Evolutionary conservation across 495 filamentous ascomycete species (phyloP).

Genomic region (Ramalina peruviana): DNA sequence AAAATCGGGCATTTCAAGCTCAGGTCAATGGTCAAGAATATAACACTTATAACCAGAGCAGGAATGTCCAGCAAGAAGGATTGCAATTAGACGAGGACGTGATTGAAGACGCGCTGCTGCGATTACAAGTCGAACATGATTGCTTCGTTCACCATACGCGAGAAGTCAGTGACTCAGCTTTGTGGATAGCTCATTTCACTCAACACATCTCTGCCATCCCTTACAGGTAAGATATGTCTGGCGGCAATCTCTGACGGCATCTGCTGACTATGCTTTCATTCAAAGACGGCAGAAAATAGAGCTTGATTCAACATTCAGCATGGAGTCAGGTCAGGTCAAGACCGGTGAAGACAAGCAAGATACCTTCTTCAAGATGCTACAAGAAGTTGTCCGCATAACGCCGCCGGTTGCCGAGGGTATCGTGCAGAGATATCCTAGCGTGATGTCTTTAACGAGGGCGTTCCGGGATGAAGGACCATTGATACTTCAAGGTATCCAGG

Average conservation of each 20-base stretch:
- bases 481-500: conserved; percentile 45
- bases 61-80: conserved; percentile 1
- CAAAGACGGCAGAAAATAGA: conserved; percentile 31
- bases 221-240: conserved; percentile 38
- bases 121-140: conserved; percentile 53
- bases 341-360: conserved; percentile 53
- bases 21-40: conserved; percentile 29
- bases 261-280: neutral
- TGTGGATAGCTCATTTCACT: conserved; percentile 69
- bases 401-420: conserved; percentile 62
- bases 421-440: conserved; percentile 42
- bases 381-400: conserved; percentile 63
- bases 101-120: conserved; percentile 60
- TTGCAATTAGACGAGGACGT: conserved; percentile 47
- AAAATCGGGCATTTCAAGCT: conserved; percentile 52
- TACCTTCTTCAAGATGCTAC: conserved; percentile 65
- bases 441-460: conserved; percentile 39
- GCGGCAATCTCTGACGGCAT: conserved; percentile 14
- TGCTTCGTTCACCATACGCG: conserved; percentile 63
- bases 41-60: neutral
- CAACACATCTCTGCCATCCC: conserved; percentile 68
- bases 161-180: conserved; percentile 46
- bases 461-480: conserved; percentile 46
- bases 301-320: conserved; percentile 57
- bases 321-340: conserved; percentile 70